Evolutionary conservation across 768 basidiomycete species (phyloP), one percentile per base, ranked within the genome.

Genomic region (Hydnomerulius pinastri): DNA sequence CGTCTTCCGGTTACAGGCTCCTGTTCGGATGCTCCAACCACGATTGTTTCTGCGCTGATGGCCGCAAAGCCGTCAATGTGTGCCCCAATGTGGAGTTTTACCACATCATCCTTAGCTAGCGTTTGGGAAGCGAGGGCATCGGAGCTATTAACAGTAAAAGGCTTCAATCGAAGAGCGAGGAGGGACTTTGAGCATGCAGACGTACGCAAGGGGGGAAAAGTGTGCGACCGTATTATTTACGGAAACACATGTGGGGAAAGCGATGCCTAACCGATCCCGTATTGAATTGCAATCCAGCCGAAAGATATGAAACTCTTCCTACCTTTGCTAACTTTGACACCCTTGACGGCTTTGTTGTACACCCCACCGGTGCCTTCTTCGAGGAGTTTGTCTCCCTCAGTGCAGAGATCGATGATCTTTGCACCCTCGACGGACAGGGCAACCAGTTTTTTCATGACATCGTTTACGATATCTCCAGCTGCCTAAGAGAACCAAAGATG

Each of bases 41-140:
- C 83, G 62, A 98, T 71, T 45, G 96, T 98, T 71, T 99, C 97
- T 28, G 92, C 97, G 65, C 83, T 84, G 69, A 97, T 85, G 46
- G 92, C 85, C 17, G 95, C 94, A 71, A 90, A 98, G 49, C 97
- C 97, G 68, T 98, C 96, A 71, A 99, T 93, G 65, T 99, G 97
- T 17, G 95, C 94, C 39, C 97, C 97, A 53, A 98, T 78, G 70
- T 95, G 92, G 56, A 99, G 73, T 74, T 98, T 98, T 58, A 98
- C 96, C 50, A 99, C 85, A 68, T 99, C 97, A 53, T 85, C 84
- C 56, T 92, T 88, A 23, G 81, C 82, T 57, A 95, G 79, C 43
- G 70, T 79, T 68, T 85, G 83, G 6, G 75, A 72, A 23, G 88
- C 81, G 55, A 82, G 79, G 13, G 85, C 71, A 73, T 93, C 90